Evolutionary conservation across 2,329 filamentous ascomycete species (phyloP).

Genomic region (Paracoccidioides brasiliensis): DNA sequence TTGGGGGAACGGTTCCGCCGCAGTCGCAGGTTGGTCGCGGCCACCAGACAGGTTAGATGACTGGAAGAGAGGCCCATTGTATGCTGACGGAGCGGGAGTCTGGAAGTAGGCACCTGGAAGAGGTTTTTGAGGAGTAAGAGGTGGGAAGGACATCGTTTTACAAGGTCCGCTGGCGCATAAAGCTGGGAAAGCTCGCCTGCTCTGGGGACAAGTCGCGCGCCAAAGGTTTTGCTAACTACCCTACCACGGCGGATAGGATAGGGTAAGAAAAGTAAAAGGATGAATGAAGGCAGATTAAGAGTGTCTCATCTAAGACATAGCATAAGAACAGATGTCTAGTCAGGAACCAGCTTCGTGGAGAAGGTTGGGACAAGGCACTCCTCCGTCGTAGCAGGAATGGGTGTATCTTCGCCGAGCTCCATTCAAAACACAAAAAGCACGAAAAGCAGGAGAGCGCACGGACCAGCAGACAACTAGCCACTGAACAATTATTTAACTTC

Average conservation of each 20-base stretch:
- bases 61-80: slow-evolving; percentile 25
- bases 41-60: neutral
- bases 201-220: neutral
- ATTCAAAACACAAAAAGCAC: slow-evolving; percentile 1
- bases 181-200: neutral
- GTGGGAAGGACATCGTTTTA: slow-evolving; percentile 30
- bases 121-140: slow-evolving; percentile 29
- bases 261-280: neutral
- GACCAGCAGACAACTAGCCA: slow-evolving; percentile 5
- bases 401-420: neutral
- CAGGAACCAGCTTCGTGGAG: neutral
- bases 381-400: no score
- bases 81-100: slow-evolving; percentile 26
- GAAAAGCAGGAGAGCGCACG: slow-evolving; percentile 20
- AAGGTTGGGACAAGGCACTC: no score
- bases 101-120: slow-evolving; percentile 32
- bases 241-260: neutral
- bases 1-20: slow-evolving; percentile 4
- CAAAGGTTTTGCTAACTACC: neutral
- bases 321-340: neutral
- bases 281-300: neutral
- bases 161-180: slow-evolving; percentile 5
- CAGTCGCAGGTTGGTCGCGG: slow-evolving; percentile 2
- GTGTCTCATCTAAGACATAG: neutral
- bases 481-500: neutral